Conservation (phyloP, 148 eudicot genomes). For the Amaranthus cruentus region DNA sequence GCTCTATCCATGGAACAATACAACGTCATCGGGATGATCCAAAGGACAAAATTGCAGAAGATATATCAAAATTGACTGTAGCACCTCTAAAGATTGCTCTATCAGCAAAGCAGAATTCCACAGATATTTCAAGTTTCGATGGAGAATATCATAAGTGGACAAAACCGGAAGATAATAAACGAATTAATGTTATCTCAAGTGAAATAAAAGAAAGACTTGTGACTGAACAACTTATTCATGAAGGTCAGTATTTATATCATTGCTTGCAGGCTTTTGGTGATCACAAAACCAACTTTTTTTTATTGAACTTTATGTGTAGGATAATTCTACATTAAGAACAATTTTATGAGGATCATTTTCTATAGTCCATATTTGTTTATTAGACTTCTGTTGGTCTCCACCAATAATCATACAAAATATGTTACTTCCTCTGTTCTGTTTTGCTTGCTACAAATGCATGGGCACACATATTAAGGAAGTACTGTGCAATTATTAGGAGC, state of each 20-base stretch:
- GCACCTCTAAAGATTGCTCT: slow-evolving; percentile 26
- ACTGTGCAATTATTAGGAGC: too few species aligned
- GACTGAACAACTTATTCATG: slow-evolving; percentile 25
- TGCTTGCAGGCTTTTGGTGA: neutral
- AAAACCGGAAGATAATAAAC: slow-evolving; percentile 18
- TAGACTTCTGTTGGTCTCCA: neutral
- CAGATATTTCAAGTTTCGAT: slow-evolving; percentile 22
- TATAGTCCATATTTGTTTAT: neutral
- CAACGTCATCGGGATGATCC: slow-evolving; percentile 24
- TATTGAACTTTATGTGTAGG: neutral
- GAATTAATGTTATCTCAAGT: slow-evolving; percentile 21
- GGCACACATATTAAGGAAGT: too few species aligned
- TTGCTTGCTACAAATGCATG: too few species aligned
- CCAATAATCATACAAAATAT: too few species aligned
- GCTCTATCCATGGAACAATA: slow-evolving; percentile 24
- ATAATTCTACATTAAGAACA: neutral
- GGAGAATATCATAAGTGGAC: slow-evolving; percentile 27
- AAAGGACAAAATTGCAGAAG: slow-evolving; percentile 34
- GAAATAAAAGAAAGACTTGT: slow-evolving; percentile 14
- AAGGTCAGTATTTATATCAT: slow-evolving; percentile 34
- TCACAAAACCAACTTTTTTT: neutral
- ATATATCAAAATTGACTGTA: slow-evolving; percentile 30
- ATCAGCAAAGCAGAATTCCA: slow-evolving; percentile 17
- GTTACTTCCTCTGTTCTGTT: too few species aligned
- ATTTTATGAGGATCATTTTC: neutral